Percentiles rank a stretch among this genome's conserved stretches.
These are phyloP conservation scores for Candida tibetensis DNA, from an alignment of 805 yeast species.

Conservation along the genomic window DNA sequence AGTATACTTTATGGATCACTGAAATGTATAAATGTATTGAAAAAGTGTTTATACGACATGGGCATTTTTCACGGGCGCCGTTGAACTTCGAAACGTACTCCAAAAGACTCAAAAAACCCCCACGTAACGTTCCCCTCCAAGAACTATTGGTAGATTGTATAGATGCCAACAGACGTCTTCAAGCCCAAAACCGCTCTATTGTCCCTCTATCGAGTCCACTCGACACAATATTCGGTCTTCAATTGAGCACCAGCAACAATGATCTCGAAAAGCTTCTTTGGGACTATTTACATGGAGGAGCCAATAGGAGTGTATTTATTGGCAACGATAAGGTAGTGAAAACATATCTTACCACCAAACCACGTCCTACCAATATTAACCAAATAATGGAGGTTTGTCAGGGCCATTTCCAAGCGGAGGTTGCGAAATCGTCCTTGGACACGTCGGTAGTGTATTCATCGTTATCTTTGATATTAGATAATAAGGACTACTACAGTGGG, in stretches of 20 bases:
- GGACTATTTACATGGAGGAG: neutral
- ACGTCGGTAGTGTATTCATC: conserved; percentile 8
- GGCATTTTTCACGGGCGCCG: conserved; percentile 18
- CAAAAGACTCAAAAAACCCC: conserved; percentile 13
- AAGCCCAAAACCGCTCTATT: conserved; percentile 8
- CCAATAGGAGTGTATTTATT: neutral
- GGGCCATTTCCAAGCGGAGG: neutral
- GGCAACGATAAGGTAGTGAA: conserved; percentile 9
- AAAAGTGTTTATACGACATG: neutral
- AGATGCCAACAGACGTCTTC: conserved; percentile 21
- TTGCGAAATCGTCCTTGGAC: neutral
- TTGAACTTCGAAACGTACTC: conserved; percentile 25
- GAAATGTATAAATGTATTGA: neutral
- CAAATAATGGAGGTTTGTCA: neutral
- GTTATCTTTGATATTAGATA: conserved; percentile 18
- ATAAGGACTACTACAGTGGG: conserved; percentile 27
- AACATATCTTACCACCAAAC: conserved; percentile 17
- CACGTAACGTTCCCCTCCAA: conserved; percentile 1
- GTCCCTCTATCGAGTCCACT: neutral
- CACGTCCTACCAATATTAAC: conserved; percentile 14
- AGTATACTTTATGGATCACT: neutral
- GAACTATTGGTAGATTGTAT: conserved; percentile 19
- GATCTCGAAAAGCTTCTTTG: conserved; percentile 6
- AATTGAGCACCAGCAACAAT: neutral
- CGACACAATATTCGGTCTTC: neutral